phyloP scores from a whole-genome alignment of 257 asterid species.

The Solanum appendiculatum region DNA sequence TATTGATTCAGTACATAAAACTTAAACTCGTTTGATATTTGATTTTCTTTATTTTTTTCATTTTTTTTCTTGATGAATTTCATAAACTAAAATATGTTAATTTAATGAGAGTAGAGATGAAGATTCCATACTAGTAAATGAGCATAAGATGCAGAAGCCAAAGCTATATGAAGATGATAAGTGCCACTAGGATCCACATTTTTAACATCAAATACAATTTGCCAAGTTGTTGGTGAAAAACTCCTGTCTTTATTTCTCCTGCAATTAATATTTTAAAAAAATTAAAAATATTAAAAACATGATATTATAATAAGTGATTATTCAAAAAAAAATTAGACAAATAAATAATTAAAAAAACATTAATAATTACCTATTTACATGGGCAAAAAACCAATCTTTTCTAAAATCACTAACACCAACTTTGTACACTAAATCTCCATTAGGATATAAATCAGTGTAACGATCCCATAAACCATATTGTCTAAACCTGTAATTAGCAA shows the following conservation, averaged over 20 bases:
- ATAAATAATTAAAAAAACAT: background rate
- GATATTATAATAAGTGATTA: background rate
- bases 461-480: constrained; percentile 34
- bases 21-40: background rate
- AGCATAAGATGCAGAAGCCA: constrained; percentile 60
- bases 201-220: constrained; percentile 29
- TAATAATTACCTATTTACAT: constrained; percentile 8
- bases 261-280: background rate
- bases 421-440: constrained; percentile 14
- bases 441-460: constrained; percentile 23
- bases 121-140: constrained; percentile 31
- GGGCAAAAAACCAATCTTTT: constrained; percentile 36
- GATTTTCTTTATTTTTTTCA: background rate
- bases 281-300: background rate
- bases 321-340: background rate
- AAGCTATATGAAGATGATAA: constrained; percentile 52
- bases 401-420: constrained; percentile 15
- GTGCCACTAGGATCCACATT: constrained; percentile 15
- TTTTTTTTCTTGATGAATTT: background rate
- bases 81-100: background rate
- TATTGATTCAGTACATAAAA: background rate
- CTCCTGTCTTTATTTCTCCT: constrained; percentile 16
- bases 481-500: constrained; percentile 3
- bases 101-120: background rate
- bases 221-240: constrained; percentile 51